Base-by-base conservation (phyloP, 2,329 filamentous ascomycete genomes). In the Fusarium verrucosum region DNA sequence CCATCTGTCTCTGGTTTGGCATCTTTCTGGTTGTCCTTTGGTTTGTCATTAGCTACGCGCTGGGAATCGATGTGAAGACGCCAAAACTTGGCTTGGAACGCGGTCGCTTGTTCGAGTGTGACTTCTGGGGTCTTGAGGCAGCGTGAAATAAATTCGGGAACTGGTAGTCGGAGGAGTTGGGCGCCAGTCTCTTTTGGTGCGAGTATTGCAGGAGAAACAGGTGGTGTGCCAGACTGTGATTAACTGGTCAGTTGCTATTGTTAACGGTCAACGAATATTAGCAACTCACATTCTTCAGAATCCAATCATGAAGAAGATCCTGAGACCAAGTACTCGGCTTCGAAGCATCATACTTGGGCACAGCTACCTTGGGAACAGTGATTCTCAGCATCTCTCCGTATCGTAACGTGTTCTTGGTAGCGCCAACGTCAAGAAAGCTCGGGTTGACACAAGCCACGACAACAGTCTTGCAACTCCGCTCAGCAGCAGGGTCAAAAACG, bases 401-500 rank as follows among this genome's bases (percentile, higher is more conserved):
- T 9, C 81, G 74, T 55, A 83, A 68, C 1, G 81, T 82, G 62
- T 84, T 85, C 62, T 79, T 83, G 65, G 74, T 81, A 0, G 81
- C 74, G 1, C 72, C 75, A 0, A 78, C 72, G 52, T 83, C 81
- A 2, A 75, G 70, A 17, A 83, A 72, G 56, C 78, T 80, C 0
- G 81, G 81, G 46, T 81, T 83, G 7, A 83, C 75, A 53, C 81
- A 83, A 5, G 80, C 81, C 13, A 83, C 70, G 3, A 83, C 78
- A 1, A 80, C 75, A 4, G 79, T 83, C 68, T 75, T 79, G 72
- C 78, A 81, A 13, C 63, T 67, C 1, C 76, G 73, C n/a, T 66
- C 66, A 13, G 75, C 71, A 0, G 73, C 58, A 0, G 81, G 80
- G 60, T 84, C 81, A 62, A 83, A 83, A 11, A 83, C 76, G 44